Base-by-base conservation (phyloP, 306 rosid species). In the Corylus avellana region DNA sequence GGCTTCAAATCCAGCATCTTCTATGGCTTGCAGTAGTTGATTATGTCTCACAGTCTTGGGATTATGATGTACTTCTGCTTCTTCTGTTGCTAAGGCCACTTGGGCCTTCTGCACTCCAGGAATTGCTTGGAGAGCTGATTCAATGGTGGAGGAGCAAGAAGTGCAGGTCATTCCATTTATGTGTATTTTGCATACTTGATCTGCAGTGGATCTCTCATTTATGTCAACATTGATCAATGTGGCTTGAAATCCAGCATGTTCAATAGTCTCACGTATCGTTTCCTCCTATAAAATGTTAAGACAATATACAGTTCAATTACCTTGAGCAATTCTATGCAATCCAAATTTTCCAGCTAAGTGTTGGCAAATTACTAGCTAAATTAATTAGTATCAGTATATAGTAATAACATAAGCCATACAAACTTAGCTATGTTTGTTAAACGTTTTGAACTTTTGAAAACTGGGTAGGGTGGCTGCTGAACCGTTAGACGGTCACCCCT, bases 121-220 rank as follows among this genome's bases (percentile, higher is more conserved):
- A 73, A 89, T 59, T 32, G 85, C 70, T 75, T 74, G 75, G 13
- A 94, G 81, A 70, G 84, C 82, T 27, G 94, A 91, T 72, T 94
- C 98, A 50, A 94, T 78, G 0, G 90, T 86, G 48, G 96, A 88
- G 64, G 96, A 92, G 49, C 97, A 94, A 4, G 98, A 85, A 4
- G 91, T 94, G 80, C 97, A 90, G 42, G 96, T 90, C 98, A 94
- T 92, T 85, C 96, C 98, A 46, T 80, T 82, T 13, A 94, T 80
- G 47, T 82, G 87, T 51, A 94, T 80, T 67, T 92, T 88, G 81
- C 97, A 92, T 2, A 85, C 90, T 80, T 90, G 94, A 63, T 72
- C 63, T 42, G 46, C 8, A 42, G 0, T 42, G 10, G 91, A 79
- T 70, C 50, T 78, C 7, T 81, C 87, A 17, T n/a, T 79, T 25